Evolutionary conservation across 768 basidiomycete species (phyloP).

Genomic region (Russula sp.): DNA sequence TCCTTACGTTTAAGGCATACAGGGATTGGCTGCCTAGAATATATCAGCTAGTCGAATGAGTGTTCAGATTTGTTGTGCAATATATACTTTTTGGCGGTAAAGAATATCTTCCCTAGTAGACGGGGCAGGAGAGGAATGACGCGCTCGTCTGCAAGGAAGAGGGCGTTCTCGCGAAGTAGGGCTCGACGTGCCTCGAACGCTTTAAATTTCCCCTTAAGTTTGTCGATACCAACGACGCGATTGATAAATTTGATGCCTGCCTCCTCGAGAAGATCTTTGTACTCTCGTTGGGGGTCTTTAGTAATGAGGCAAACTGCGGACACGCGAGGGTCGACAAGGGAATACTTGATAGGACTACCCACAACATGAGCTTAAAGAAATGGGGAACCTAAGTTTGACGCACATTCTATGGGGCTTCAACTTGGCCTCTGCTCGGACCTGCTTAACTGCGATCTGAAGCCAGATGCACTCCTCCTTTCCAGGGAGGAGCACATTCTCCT

Average conservation of each 20-base stretch:
- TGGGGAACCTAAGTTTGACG: constrained; percentile 29
- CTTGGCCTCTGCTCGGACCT: constrained; percentile 64
- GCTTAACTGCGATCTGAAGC: constrained; percentile 85
- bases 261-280: constrained; percentile 84
- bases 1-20: constrained; percentile 86
- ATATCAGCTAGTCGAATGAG: constrained; percentile 1
- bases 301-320: constrained; percentile 84
- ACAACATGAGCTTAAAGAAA: not conserved
- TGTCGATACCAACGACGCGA: constrained; percentile 83
- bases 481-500: constrained; percentile 68
- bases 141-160: constrained; percentile 92
- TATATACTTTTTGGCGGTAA: constrained; percentile 90
- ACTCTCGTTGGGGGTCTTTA: constrained; percentile 93
- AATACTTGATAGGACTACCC: constrained; percentile 67
- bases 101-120: constrained; percentile 84
- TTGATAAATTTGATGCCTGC: constrained; percentile 85
- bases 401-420: constrained; percentile 84
- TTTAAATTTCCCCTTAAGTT: constrained; percentile 92
- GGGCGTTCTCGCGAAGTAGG: constrained; percentile 79
- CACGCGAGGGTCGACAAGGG: constrained; percentile 76
- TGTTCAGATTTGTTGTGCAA: not conserved
- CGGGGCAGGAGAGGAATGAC: constrained; percentile 82
- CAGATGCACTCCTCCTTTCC: constrained; percentile 83
- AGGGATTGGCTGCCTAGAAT: constrained; percentile 83
- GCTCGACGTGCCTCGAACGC: constrained; percentile 76